Evolutionary conservation across 2,329 filamentous ascomycete genomes (phyloP).

Genomic region (Aspergillus alliaceus): DNA sequence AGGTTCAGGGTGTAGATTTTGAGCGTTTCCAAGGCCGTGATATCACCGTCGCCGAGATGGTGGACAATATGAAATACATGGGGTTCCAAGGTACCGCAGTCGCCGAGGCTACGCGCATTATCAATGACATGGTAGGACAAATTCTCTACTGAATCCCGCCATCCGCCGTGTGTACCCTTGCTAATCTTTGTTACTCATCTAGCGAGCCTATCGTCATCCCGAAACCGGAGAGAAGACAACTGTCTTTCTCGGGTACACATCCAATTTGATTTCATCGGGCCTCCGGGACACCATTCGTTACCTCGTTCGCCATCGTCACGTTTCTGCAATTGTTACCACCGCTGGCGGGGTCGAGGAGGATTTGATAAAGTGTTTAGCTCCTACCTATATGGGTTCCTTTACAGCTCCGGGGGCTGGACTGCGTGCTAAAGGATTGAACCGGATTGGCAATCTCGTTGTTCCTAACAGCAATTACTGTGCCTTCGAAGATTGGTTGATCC

Average conservation of each 20-base stretch:
- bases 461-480: constrained; percentile 97
- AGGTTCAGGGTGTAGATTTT: constrained; percentile 91
- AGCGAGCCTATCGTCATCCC: constrained; percentile 78
- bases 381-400: constrained; percentile 91
- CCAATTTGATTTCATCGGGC: constrained; percentile 94
- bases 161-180: neutral
- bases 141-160: neutral
- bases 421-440: constrained; percentile 83
- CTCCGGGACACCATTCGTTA: constrained; percentile 88
- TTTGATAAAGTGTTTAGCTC: constrained; percentile 94
- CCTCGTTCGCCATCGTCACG: constrained; percentile 87
- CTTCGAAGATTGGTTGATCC: constrained; percentile 97
- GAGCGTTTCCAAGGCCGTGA: constrained; percentile 69
- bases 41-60: constrained; percentile 82
- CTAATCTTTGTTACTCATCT: constrained; percentile 10
- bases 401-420: constrained; percentile 72
- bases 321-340: constrained; percentile 91
- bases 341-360: constrained; percentile 96
- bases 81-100: constrained; percentile 81
- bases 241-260: constrained; percentile 96
- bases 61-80: constrained; percentile 80
- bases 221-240: constrained; percentile 79
- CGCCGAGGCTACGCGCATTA: constrained; percentile 82
- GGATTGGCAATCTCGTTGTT: constrained; percentile 93
- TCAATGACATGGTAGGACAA: constrained; percentile 84